These are phyloP conservation scores for Biancaea sappan DNA, from an alignment of 306 rosid species.

Conservation along the genomic window DNA sequence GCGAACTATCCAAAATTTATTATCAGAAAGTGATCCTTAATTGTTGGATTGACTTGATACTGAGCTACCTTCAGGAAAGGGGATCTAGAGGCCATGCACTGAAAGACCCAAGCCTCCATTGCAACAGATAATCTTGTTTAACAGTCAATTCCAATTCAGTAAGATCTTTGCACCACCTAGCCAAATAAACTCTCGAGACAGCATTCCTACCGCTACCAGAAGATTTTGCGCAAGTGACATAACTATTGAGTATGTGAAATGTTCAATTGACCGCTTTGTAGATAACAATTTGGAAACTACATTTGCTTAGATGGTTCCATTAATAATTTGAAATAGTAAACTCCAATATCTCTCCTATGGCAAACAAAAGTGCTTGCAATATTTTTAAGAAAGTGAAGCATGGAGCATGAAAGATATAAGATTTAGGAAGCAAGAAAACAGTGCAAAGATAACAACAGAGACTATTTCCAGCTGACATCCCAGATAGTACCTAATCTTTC, in stretches of 20 bases:
- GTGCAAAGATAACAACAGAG: neutral
- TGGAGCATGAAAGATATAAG: neutral
- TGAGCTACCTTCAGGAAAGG: neutral
- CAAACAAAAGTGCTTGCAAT: neutral
- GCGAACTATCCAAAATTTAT: neutral
- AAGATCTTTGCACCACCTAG: neutral
- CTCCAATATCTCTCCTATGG: neutral
- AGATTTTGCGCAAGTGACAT: neutral
- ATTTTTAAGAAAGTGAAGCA: neutral
- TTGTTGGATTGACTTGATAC: neutral
- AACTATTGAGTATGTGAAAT: neutral
- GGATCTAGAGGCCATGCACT: neutral
- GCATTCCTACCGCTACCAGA: neutral
- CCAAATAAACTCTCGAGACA: neutral
- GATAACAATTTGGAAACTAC: neutral
- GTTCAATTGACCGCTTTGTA: slow-evolving; percentile 4
- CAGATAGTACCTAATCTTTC: slow-evolving; percentile 12
- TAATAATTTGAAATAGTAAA: neutral
- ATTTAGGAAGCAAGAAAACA: neutral
- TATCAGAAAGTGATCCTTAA: neutral
- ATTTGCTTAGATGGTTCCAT: slow-evolving; percentile 1
- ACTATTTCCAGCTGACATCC: neutral
- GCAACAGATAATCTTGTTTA: slow-evolving; percentile 4
- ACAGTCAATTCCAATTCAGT: slow-evolving; percentile 6
- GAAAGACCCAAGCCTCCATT: slow-evolving; percentile 1